Evolutionary conservation across 2,329 filamentous ascomycete genomes (phyloP).

Genomic region (Colletotrichum sp.): DNA sequence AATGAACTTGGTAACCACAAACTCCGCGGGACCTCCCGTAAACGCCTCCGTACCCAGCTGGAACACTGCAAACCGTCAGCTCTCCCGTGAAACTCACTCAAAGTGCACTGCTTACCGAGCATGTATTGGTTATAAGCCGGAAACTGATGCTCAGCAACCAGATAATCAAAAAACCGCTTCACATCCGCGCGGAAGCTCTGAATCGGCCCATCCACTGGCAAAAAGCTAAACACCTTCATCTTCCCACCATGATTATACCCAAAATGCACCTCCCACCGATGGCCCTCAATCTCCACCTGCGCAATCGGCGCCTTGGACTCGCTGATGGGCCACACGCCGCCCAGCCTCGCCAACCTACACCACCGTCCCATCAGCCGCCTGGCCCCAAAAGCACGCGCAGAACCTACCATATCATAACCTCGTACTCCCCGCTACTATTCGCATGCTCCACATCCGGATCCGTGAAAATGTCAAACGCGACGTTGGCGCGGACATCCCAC

Average conservation of each 20-base stretch:
- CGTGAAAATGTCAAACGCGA: conserved; percentile 68
- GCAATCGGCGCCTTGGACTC: conserved; percentile 21
- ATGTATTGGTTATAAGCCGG: conserved; percentile 30
- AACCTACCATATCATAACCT: conserved; percentile 68
- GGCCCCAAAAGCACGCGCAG: fast-evolving
- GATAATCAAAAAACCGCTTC: conserved; percentile 57
- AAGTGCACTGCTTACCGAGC: conserved; percentile 22
- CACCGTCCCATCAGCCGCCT: background rate
- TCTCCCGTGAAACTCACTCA: background rate
- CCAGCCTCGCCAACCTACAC: conserved; percentile 54
- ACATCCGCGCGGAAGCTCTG: conserved; percentile 58
- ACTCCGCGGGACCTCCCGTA: conserved; percentile 26
- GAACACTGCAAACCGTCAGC: conserved; percentile 21
- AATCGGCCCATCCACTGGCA: conserved; percentile 36
- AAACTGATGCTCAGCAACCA: conserved; percentile 47
- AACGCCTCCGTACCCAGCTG: conserved; percentile 29
- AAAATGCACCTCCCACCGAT: conserved; percentile 57
- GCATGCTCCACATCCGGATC: conserved; percentile 36
- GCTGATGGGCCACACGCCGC: conserved; percentile 56
- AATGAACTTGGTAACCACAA: conserved; percentile 24
- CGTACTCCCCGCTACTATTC: conserved; percentile 51
- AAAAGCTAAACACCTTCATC: conserved; percentile 61
- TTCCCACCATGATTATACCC: conserved; percentile 53
- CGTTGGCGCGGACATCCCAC: conserved; percentile 56
- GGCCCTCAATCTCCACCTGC: conserved; percentile 15